phyloP scores from a whole-genome alignment of 2,329 filamentous ascomycete genomes.

The Colletotrichum scovillei region DNA sequence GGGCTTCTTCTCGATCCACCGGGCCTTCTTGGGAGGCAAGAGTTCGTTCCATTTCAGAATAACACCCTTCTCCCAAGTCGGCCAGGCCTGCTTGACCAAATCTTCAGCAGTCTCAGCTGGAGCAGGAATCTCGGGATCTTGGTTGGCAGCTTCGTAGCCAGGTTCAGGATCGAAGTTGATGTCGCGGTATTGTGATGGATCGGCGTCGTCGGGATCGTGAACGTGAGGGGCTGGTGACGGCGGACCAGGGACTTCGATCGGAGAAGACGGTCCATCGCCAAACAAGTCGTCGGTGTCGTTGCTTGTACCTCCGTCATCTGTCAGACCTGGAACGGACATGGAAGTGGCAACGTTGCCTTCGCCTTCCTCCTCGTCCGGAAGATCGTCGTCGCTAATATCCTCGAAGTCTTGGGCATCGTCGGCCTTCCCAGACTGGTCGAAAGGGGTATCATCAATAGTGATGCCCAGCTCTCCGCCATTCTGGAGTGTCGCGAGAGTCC shows the following conservation, averaged over 20 bases:
- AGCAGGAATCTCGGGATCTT: constrained; percentile 73
- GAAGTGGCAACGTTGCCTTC: constrained; percentile 57
- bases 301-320: constrained; percentile 70
- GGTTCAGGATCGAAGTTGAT: constrained; percentile 61
- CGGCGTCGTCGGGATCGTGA: constrained; percentile 51
- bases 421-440: constrained; percentile 82
- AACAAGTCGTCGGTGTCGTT: constrained; percentile 76
- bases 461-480: constrained; percentile 51
- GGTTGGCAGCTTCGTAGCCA: constrained; percentile 59
- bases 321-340: constrained; percentile 63
- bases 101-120: constrained; percentile 80
- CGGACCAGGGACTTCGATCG: constrained; percentile 54
- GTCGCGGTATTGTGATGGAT: constrained; percentile 51
- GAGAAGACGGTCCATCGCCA: constrained; percentile 67
- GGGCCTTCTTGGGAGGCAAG: constrained; percentile 82
- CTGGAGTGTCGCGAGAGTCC: constrained; percentile 55
- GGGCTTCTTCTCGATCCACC: constrained; percentile 83
- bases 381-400: constrained; percentile 91
- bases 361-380: constrained; percentile 80
- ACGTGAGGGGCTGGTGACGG: constrained; percentile 58
- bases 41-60: constrained; percentile 85
- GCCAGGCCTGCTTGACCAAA: constrained; percentile 82
- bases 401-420: constrained; percentile 92
- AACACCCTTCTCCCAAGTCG: constrained; percentile 80
- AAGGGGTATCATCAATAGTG: constrained; percentile 58